Conservation (phyloP, 2,329 filamentous ascomycete species). For the Diplodia scrobiculata region DNA sequence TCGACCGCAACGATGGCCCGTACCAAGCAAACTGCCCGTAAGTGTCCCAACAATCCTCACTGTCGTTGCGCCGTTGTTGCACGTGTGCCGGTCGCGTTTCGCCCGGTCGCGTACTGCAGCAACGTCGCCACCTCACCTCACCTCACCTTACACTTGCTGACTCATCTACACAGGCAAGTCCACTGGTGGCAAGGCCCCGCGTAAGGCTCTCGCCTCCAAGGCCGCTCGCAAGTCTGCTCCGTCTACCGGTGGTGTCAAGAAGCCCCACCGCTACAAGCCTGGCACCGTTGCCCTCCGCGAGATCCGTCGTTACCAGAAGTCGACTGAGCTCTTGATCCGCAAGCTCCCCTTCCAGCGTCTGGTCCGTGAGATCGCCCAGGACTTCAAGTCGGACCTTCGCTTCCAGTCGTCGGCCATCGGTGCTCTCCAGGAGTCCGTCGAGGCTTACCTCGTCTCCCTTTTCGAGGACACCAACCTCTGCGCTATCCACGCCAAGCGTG, state of each 20-base stretch:
- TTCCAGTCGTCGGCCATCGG: slow-evolving; percentile 97
- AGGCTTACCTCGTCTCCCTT: slow-evolving; percentile 93
- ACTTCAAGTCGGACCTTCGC: slow-evolving; percentile 70
- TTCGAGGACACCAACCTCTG: slow-evolving; percentile 96
- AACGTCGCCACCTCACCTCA: slow-evolving; percentile 29
- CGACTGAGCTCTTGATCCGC: slow-evolving; percentile 79
- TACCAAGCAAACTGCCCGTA: slow-evolving; percentile 60
- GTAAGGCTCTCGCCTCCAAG: slow-evolving; percentile 99
- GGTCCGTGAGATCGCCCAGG: slow-evolving; percentile 72
- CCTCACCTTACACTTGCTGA: slow-evolving; percentile 36
- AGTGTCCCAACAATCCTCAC: slow-evolving; percentile 42
- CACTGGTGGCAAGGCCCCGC: slow-evolving; percentile 71
- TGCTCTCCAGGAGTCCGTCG: slow-evolving; percentile 91
- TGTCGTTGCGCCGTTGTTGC: slow-evolving; percentile 33
- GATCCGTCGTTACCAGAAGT: slow-evolving; percentile 87
- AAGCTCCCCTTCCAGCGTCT: slow-evolving; percentile 80
- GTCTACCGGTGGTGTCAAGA: slow-evolving; percentile 75
- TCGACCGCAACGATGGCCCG: slow-evolving; percentile 51
- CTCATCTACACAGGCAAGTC: slow-evolving; percentile 63
- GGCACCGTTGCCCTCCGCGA: slow-evolving; percentile 88
- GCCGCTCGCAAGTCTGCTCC: slow-evolving; percentile 97
- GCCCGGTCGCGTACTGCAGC: slow-evolving; percentile 25
- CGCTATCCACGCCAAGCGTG: slow-evolving; percentile 93
- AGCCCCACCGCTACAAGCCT: slow-evolving; percentile 59
- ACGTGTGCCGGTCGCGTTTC: slow-evolving; percentile 30